Evolutionary conservation across 148 eudicot species (phyloP).

Genomic region (Persicaria maculosa): DNA sequence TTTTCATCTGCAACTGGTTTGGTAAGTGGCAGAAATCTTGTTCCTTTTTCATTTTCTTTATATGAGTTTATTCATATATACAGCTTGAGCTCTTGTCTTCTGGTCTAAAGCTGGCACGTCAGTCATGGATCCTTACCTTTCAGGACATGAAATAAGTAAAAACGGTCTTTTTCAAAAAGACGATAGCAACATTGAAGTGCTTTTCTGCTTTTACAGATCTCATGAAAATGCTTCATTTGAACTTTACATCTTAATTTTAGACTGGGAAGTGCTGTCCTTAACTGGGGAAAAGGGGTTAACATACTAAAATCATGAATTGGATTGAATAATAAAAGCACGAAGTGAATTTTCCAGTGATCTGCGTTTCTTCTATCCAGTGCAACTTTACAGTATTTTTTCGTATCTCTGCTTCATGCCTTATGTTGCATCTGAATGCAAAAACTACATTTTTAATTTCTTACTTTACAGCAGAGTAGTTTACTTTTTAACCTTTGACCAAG

Average conservation of each 20-base stretch:
- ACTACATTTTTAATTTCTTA: too few species aligned
- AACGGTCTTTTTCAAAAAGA: not conserved
- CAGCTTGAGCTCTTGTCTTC: not conserved
- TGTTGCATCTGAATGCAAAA: not conserved
- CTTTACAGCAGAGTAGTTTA: too few species aligned
- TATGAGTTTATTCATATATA: not conserved
- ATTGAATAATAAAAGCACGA: not conserved
- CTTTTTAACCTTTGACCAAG: not conserved
- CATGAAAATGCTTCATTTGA: not conserved
- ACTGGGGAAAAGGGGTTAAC: not conserved
- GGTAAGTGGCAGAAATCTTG: constrained; percentile 38
- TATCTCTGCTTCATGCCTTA: not conserved
- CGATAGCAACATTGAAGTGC: not conserved
- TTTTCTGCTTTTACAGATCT: not conserved
- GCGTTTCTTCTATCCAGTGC: too few species aligned
- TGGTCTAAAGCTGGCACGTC: not conserved
- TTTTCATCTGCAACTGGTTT: constrained; percentile 97
- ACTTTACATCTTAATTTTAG: not conserved
- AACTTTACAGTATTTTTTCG: not conserved
- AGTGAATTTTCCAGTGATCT: not conserved
- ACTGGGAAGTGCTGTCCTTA: not conserved
- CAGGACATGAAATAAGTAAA: not conserved
- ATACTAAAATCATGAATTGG: not conserved
- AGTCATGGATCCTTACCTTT: not conserved
- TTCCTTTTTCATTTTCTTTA: not conserved